Conservation (phyloP, 176 grass and related monocot species). For the Luzula sylvatica region DNA sequence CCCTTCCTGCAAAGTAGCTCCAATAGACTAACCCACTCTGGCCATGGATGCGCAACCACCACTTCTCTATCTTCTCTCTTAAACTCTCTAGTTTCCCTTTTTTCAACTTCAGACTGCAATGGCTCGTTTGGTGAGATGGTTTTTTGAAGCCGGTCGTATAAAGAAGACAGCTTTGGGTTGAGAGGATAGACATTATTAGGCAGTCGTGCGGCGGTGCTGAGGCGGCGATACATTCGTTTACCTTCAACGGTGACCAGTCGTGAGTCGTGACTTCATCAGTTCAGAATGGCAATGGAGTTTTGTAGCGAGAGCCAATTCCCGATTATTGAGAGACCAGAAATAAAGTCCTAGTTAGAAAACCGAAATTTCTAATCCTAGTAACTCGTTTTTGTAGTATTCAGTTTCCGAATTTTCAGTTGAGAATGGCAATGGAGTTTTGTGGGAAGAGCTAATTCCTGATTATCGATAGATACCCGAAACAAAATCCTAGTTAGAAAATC, state of each 20-base stretch:
- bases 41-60: slow-evolving; percentile 61
- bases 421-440: no score
- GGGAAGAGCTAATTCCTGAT: no score
- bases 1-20: slow-evolving; percentile 47
- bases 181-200: slow-evolving; percentile 1
- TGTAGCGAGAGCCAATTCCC: no score
- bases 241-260: no score
- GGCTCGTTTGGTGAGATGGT: slow-evolving; percentile 9
- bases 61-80: slow-evolving; percentile 20
- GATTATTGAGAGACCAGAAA: no score
- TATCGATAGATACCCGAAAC: no score
- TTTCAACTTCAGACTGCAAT: background rate
- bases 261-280: no score
- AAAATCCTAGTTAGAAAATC: no score
- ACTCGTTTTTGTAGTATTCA: no score
- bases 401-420: no score
- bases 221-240: slow-evolving; percentile 22
- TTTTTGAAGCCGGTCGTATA: slow-evolving; percentile 41
- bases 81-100: slow-evolving; percentile 7
- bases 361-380: no score
- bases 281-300: background rate
- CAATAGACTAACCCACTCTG: slow-evolving; percentile 59
- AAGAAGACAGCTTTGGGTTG: slow-evolving; percentile 28
- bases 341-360: no score
- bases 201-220: slow-evolving; percentile 16